Conservation (phyloP, 768 basidiomycete species). For the Daedaleopsis nitida region DNA sequence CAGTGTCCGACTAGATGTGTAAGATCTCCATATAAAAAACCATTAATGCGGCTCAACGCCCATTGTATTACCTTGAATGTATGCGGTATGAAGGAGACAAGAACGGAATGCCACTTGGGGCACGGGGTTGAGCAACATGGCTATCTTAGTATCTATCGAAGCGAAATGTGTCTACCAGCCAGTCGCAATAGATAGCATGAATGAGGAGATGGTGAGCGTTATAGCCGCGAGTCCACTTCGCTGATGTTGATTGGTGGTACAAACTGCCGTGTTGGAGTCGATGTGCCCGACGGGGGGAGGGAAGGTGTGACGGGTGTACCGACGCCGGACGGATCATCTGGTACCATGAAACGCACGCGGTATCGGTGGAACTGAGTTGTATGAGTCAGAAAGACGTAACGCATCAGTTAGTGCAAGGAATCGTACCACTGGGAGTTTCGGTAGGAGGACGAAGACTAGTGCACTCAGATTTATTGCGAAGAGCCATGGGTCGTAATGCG, state of each 20-base stretch:
- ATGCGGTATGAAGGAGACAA: conserved; percentile 7
- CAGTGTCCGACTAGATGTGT: conserved; percentile 4
- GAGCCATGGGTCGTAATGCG: conserved; percentile 91
- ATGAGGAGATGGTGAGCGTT: background rate
- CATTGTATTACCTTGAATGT: conserved; percentile 14
- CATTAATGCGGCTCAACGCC: conserved; percentile 5
- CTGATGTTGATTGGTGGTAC: conserved; percentile 40
- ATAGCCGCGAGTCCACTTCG: conserved; percentile 18
- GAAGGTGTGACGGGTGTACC: conserved; percentile 65
- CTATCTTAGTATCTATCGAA: no score
- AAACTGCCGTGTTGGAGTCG: conserved; percentile 30
- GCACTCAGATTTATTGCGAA: conserved; percentile 91
- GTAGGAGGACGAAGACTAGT: conserved; percentile 80
- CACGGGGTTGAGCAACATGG: no score
- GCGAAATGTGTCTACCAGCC: conserved; percentile 11
- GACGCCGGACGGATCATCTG: conserved; percentile 59
- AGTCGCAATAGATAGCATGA: conserved; percentile 12
- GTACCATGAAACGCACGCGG: conserved; percentile 75
- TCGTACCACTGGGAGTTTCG: conserved; percentile 91
- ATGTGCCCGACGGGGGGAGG: conserved; percentile 57
- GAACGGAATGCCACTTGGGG: background rate
- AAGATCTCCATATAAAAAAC: background rate
- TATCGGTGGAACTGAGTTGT: conserved; percentile 71
- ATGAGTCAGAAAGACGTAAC: conserved; percentile 2
- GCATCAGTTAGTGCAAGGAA: conserved; percentile 12